Conservation (phyloP, 23 red algal species). For the Chondrus crispus region DNA sequence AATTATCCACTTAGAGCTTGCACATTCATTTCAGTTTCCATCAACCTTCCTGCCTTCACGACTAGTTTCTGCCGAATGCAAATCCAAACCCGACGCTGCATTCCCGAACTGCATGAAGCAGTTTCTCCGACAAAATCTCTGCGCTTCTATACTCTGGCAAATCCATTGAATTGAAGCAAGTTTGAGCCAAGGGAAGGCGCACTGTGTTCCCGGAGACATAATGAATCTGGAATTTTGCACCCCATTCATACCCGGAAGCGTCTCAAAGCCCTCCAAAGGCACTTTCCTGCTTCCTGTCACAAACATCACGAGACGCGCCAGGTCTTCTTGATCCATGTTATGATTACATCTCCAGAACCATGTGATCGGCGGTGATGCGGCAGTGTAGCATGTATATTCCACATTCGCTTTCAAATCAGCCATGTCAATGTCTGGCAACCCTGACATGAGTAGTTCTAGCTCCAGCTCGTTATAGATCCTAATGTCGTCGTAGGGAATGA, state of each 20-base stretch:
- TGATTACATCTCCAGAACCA: constrained; percentile 90
- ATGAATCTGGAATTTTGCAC: constrained; percentile 94
- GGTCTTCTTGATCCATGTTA: constrained; percentile 85
- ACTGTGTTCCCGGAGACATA: constrained; percentile 72
- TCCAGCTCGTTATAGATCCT: constrained; percentile 89
- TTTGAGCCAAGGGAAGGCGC: constrained; percentile 85
- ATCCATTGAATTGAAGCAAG: constrained; percentile 95
- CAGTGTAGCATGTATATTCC: constrained; percentile 80
- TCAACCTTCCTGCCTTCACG: no score
- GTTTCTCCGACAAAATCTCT: constrained; percentile 68
- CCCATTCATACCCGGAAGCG: constrained; percentile 93
- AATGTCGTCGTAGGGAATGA: constrained; percentile 68
- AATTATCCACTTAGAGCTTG: no score
- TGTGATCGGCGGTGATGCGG: constrained; percentile 66
- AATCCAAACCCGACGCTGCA: constrained; percentile 93
- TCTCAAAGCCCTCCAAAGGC: constrained; percentile 82
- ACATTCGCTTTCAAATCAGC: constrained; percentile 89
- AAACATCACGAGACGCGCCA: constrained; percentile 93
- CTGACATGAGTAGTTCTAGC: constrained; percentile 91
- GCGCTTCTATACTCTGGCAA: constrained; percentile 80
- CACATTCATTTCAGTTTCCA: no score
- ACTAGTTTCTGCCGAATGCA: no score
- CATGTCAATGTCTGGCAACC: constrained; percentile 92
- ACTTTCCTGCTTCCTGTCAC: constrained; percentile 95
- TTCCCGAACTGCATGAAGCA: constrained; percentile 88